Conservation (phyloP, 2,329 filamentous ascomycete species). For the Kalmusia sp. region DNA sequence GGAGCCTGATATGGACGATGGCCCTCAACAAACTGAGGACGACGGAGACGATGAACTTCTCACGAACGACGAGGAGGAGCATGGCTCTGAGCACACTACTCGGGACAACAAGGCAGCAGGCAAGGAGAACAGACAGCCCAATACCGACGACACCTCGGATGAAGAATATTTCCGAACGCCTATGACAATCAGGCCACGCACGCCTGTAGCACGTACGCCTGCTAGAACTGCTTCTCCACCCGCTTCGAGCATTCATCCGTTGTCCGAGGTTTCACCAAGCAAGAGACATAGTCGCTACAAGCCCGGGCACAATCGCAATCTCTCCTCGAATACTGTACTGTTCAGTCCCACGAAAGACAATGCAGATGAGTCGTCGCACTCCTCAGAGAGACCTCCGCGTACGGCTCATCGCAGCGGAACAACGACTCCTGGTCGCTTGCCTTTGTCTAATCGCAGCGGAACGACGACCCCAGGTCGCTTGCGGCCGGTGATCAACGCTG, state of each 20-base stretch:
- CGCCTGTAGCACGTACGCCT: conserved; percentile 32
- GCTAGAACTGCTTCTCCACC: conserved; percentile 33
- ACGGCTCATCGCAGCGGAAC: conserved; percentile 40
- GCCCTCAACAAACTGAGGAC: conserved; percentile 73
- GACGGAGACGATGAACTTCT: conserved; percentile 91
- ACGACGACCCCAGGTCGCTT: conserved; percentile 15
- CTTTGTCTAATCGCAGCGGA: conserved; percentile 25
- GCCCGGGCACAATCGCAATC: conserved; percentile 71
- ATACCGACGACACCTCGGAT: conserved; percentile 43
- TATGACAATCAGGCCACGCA: conserved; percentile 38
- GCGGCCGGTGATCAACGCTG: conserved; percentile 40
- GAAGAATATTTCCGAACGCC: conserved; percentile 55
- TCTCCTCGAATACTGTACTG: conserved; percentile 83
- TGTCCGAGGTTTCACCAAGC: conserved; percentile 37
- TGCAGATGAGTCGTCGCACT: conserved; percentile 42
- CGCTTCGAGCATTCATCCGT: conserved; percentile 42
- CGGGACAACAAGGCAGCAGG: conserved; percentile 27
- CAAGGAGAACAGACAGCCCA: conserved; percentile 34
- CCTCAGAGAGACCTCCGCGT: conserved; percentile 37
- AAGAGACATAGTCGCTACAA: conserved; percentile 29
- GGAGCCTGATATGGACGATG: conserved; percentile 50
- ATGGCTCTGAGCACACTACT: conserved; percentile 34
- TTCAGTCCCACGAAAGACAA: conserved; percentile 70
- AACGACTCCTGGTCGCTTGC: conserved; percentile 41
- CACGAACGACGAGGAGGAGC: conserved; percentile 70